Percentiles rank a stretch among this genome's conserved stretches.
Conservation (phyloP, 2,329 filamentous ascomycete genomes). For the Fusarium humuli region DNA sequence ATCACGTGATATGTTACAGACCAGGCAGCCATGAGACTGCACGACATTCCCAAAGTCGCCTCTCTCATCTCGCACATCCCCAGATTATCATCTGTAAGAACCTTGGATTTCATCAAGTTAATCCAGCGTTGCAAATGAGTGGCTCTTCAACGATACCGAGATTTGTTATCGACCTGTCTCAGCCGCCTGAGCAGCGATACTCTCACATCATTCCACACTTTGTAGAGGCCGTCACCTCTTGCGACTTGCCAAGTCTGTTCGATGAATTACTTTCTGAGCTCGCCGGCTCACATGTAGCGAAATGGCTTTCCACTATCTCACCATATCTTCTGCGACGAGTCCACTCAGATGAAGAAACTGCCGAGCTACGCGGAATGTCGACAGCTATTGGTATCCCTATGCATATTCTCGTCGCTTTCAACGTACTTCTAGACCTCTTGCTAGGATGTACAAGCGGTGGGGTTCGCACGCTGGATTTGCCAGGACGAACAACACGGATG, state of each 20-base stretch:
- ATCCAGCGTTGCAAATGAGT: not conserved
- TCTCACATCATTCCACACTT: slow-evolving; percentile 44
- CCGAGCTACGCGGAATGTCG: slow-evolving; percentile 70
- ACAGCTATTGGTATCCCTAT: slow-evolving; percentile 63
- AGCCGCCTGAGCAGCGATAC: slow-evolving; percentile 45
- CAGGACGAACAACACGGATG: slow-evolving; percentile 48
- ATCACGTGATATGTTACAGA: not conserved
- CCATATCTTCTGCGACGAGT: slow-evolving; percentile 62
- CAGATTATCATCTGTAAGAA: not conserved
- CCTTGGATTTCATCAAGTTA: accelerated
- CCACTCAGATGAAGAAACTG: slow-evolving; percentile 66
- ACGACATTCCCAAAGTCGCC: not conserved
- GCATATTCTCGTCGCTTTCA: slow-evolving; percentile 71
- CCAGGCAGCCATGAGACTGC: not conserved
- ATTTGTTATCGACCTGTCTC: slow-evolving; percentile 48
- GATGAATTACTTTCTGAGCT: slow-evolving; percentile 58
- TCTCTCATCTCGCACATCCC: not conserved
- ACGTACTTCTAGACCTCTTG: slow-evolving; percentile 71
- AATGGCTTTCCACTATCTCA: slow-evolving; percentile 52
- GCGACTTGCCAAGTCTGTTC: slow-evolving; percentile 60
- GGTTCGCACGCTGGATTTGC: slow-evolving; percentile 35
- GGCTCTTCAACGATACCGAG: slow-evolving; percentile 30
- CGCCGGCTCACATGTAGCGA: slow-evolving; percentile 34
- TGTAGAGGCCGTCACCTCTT: slow-evolving; percentile 11
- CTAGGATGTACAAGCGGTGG: slow-evolving; percentile 72